Evolutionary conservation across 208 protist genomes (phyloP).

Genomic region (Porcisia deanei): DNA sequence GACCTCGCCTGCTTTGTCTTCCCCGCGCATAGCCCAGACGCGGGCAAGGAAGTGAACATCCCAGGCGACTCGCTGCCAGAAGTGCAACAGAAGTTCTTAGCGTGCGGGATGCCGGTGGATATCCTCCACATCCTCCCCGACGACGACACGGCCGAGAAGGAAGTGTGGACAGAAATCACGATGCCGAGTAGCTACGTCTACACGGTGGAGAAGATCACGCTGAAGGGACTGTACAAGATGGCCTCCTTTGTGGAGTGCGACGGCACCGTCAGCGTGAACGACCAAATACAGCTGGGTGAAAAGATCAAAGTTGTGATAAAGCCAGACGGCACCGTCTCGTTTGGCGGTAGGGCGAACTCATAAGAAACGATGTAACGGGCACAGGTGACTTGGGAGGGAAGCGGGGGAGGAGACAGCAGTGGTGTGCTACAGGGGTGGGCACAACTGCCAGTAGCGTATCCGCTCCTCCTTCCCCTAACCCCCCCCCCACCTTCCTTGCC

Average conservation of each 20-base stretch:
- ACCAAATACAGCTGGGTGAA: conserved; percentile 83
- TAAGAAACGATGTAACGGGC: conserved; percentile 19
- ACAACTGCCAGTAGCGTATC: too few species aligned
- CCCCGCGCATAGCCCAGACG: conserved; percentile 76
- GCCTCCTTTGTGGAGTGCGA: conserved; percentile 87
- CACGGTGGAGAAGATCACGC: conserved; percentile 82
- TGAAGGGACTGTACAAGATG: conserved; percentile 91
- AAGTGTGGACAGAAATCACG: conserved; percentile 79
- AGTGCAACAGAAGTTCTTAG: conserved; percentile 82
- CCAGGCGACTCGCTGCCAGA: conserved; percentile 71
- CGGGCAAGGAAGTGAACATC: conserved; percentile 83
- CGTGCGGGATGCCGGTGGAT: conserved; percentile 86
- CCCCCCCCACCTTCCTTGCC: too few species aligned
- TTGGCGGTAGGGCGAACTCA: conserved; percentile 68
- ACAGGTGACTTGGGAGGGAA: too few species aligned
- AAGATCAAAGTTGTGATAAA: conserved; percentile 88
- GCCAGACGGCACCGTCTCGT: conserved; percentile 81
- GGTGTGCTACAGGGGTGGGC: too few species aligned
- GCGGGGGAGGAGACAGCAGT: background rate
- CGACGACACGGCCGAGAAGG: conserved; percentile 64
- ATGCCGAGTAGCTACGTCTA: conserved; percentile 89
- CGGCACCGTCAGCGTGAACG: conserved; percentile 82
- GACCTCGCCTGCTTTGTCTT: conserved; percentile 91
- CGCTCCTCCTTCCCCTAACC: too few species aligned
- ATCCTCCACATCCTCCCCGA: conserved; percentile 83